Conservation (phyloP, 805 yeast species). For the Metschnikowia matae region DNA sequence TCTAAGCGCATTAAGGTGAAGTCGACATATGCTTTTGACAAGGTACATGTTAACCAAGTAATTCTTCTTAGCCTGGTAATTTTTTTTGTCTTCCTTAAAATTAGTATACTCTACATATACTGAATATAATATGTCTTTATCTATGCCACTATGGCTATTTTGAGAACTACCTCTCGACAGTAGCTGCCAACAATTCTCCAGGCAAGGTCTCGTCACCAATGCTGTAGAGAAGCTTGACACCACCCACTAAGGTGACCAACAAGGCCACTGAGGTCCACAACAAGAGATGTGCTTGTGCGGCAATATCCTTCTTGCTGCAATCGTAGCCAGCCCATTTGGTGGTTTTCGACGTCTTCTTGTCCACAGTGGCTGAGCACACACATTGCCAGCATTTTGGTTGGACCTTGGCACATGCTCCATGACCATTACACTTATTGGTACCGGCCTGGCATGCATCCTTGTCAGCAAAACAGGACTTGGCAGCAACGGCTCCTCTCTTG, state of each 20-base stretch:
- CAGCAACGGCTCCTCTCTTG: slow-evolving; percentile 15
- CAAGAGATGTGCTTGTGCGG: slow-evolving; percentile 61
- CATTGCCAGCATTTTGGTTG: slow-evolving; percentile 46
- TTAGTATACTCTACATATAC: too few relatives aligned
- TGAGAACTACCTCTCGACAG: slow-evolving; percentile 18
- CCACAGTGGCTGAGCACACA: slow-evolving; percentile 42
- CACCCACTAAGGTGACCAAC: slow-evolving; percentile 43
- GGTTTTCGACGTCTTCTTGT: slow-evolving; percentile 41
- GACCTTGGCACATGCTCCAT: slow-evolving; percentile 46
- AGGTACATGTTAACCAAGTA: too few relatives aligned
- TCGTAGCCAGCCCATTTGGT: slow-evolving; percentile 54
- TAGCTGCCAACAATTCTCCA: slow-evolving; percentile 62
- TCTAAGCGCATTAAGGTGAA: too few relatives aligned
- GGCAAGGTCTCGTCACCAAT: slow-evolving; percentile 64
- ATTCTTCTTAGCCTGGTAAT: too few relatives aligned
- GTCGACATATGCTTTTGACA: too few relatives aligned
- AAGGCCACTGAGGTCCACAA: slow-evolving; percentile 61
- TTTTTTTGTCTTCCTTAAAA: too few relatives aligned
- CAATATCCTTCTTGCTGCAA: slow-evolving; percentile 66
- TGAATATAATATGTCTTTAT: background rate
- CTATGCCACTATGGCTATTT: background rate
- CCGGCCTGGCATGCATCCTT: slow-evolving; percentile 45
- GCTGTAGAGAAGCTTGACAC: slow-evolving; percentile 48
- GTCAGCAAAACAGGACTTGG: slow-evolving; percentile 34
- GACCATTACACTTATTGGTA: slow-evolving; percentile 49